phyloP scores from a whole-genome alignment of 768 basidiomycete genomes.

The Amanita exitialis region DNA sequence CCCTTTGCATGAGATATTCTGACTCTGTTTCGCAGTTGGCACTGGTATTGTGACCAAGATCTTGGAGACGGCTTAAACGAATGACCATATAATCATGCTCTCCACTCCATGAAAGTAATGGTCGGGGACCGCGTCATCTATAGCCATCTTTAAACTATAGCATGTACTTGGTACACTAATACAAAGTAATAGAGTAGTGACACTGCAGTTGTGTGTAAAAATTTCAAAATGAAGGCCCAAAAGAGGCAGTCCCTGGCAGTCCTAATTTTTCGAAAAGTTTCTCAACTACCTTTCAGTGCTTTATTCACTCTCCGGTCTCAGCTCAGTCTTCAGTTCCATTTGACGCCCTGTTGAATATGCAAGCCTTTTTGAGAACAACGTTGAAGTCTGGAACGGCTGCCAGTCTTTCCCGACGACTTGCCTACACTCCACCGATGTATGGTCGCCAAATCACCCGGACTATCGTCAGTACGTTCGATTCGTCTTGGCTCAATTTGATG shows the following conservation, averaged over 20 bases:
- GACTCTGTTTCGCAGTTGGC: slow-evolving; percentile 45
- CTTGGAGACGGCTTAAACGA: slow-evolving; percentile 25
- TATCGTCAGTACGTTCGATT: slow-evolving; percentile 45
- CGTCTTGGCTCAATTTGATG: not conserved
- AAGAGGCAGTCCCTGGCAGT: slow-evolving; percentile 11
- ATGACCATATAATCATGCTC: not conserved
- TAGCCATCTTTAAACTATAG: not conserved
- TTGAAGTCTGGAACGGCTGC: not conserved
- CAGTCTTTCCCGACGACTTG: not conserved
- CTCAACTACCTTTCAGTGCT: slow-evolving; percentile 13
- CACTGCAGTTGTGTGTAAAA: not conserved
- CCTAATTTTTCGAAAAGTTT: not conserved
- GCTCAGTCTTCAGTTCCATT: slow-evolving; percentile 18
- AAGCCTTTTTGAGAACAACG: not conserved
- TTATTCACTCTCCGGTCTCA: slow-evolving; percentile 24
- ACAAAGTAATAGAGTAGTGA: not conserved
- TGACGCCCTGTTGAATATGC: slow-evolving; percentile 3
- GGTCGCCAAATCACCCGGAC: slow-evolving; percentile 30
- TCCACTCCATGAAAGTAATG: slow-evolving; percentile 1
- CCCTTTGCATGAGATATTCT: not conserved
- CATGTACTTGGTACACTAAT: not conserved
- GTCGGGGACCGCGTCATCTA: not conserved
- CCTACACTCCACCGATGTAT: not conserved
- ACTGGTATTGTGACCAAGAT: slow-evolving; percentile 93
- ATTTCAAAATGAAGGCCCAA: not conserved